Conservation (phyloP, 208 protist species). For the Herpetomonas samuelpessoai region DNA sequence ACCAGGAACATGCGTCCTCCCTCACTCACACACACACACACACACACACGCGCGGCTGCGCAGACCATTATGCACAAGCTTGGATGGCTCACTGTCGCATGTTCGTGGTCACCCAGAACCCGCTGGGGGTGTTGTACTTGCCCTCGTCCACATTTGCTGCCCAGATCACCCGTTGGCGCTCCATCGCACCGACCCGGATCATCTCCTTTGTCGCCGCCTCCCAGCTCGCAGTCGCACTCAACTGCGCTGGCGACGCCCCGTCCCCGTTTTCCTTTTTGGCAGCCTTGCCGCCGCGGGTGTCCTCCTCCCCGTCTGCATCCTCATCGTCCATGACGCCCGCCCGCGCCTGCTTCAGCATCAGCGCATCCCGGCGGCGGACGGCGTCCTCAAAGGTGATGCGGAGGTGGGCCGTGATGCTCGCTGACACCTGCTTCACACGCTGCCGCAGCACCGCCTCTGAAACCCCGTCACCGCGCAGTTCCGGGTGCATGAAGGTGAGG, state of each 20-base stretch:
- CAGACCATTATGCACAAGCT: not conserved
- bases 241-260: not conserved
- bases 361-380: constrained; percentile 65
- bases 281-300: constrained; percentile 1
- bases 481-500: constrained; percentile 59
- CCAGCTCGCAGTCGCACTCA: constrained; percentile 23
- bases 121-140: constrained; percentile 29
- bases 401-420: constrained; percentile 67
- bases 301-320: not conserved
- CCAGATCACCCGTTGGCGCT: constrained; percentile 68
- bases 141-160: constrained; percentile 60
- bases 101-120: constrained; percentile 78
- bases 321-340: constrained; percentile 15
- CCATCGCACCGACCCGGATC: constrained; percentile 42
- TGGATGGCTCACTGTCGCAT: constrained; percentile 17
- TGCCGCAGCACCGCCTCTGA: constrained; percentile 27
- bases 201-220: constrained; percentile 35
- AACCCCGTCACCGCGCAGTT: constrained; percentile 25
- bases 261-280: not conserved
- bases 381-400: constrained; percentile 69
- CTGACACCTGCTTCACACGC: constrained; percentile 58
- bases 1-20: not conserved
- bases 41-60: not conserved
- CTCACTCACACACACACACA: not conserved
- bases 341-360: constrained; percentile 72